Evolutionary conservation across 495 filamentous ascomycete genomes (phyloP).

Genomic region (Usnea hakonensis): DNA sequence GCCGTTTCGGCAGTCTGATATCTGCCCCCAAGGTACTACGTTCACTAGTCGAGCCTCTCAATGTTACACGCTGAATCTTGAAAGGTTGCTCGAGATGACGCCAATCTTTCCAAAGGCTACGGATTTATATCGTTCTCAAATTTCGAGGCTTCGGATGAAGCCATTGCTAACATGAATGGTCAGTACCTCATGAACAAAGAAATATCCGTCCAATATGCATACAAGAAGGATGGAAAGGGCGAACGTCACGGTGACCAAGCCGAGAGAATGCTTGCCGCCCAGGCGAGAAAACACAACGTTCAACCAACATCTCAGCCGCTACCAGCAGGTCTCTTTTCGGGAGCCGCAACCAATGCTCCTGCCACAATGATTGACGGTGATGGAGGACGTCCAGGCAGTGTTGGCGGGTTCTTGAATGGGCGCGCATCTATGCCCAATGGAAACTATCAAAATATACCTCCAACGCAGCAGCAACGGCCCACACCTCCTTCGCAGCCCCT

Average conservation of each 20-base stretch:
- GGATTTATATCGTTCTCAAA: slow-evolving; percentile 92
- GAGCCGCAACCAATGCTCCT: slow-evolving; percentile 36
- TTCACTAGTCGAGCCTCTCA: background rate
- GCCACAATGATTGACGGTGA: slow-evolving; percentile 52
- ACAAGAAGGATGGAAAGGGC: slow-evolving; percentile 98
- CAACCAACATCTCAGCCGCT: slow-evolving; percentile 56
- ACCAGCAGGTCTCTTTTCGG: slow-evolving; percentile 41
- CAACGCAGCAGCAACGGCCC: slow-evolving; percentile 35
- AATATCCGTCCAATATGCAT: slow-evolving; percentile 92
- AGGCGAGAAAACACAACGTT: slow-evolving; percentile 92
- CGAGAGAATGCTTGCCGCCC: slow-evolving; percentile 83
- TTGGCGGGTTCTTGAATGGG: slow-evolving; percentile 31
- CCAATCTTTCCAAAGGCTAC: slow-evolving; percentile 87
- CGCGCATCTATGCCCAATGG: slow-evolving; percentile 33
- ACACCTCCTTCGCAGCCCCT: slow-evolving; percentile 39
- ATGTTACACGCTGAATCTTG: slow-evolving; percentile 17
- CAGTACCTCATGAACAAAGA: slow-evolving; percentile 97
- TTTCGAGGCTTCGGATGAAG: slow-evolving; percentile 92
- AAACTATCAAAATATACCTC: slow-evolving; percentile 34
- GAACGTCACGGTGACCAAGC: slow-evolving; percentile 93
- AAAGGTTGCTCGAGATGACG: slow-evolving; percentile 83
- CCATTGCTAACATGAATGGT: slow-evolving; percentile 87
- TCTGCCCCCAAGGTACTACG: slow-evolving; percentile 64
- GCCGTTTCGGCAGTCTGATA: slow-evolving; percentile 80
- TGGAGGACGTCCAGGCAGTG: slow-evolving; percentile 35